Conservation (phyloP, 208 protist species). For the Trypanosoma scelopori region DNA sequence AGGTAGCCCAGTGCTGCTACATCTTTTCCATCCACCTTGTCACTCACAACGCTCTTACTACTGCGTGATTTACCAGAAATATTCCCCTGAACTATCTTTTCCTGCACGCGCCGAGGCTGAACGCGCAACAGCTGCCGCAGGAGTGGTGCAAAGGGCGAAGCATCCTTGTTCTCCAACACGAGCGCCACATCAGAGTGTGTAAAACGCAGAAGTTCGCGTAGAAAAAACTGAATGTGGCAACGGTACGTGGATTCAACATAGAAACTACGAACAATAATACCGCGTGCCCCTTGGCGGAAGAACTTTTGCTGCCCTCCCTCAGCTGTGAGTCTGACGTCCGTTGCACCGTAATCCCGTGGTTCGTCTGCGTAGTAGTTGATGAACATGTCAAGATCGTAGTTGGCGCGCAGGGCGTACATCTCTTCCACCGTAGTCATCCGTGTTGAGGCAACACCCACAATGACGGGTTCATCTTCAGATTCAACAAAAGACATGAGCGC, state of each 20-base stretch:
- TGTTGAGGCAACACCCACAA: constrained; percentile 66
- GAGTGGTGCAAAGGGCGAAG: constrained; percentile 36
- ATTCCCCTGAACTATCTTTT: constrained; percentile 28
- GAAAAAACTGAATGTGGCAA: constrained; percentile 66
- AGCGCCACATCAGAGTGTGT: constrained; percentile 48
- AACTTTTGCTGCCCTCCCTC: constrained; percentile 40
- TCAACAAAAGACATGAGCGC: too few relatives aligned
- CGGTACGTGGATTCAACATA: constrained; percentile 70
- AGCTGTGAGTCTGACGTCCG: constrained; percentile 51
- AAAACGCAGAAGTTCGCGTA: constrained; percentile 75
- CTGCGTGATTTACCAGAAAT: neutral
- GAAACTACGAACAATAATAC: constrained; percentile 62
- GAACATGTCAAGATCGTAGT: constrained; percentile 87
- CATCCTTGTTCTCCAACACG: constrained; percentile 39
- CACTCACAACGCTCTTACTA: neutral
- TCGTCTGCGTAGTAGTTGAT: constrained; percentile 65
- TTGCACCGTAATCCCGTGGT: constrained; percentile 61
- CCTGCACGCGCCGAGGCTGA: constrained; percentile 70
- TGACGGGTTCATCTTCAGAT: neutral
- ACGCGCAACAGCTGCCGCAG: constrained; percentile 44
- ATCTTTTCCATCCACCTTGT: constrained; percentile 20
- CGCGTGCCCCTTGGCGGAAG: constrained; percentile 44
- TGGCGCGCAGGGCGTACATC: constrained; percentile 81
- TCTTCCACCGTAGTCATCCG: constrained; percentile 52
- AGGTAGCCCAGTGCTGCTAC: constrained; percentile 46